These are phyloP conservation scores for Fraxinus excelsior DNA, from an alignment of 257 asterid species.

Conservation along the genomic window DNA sequence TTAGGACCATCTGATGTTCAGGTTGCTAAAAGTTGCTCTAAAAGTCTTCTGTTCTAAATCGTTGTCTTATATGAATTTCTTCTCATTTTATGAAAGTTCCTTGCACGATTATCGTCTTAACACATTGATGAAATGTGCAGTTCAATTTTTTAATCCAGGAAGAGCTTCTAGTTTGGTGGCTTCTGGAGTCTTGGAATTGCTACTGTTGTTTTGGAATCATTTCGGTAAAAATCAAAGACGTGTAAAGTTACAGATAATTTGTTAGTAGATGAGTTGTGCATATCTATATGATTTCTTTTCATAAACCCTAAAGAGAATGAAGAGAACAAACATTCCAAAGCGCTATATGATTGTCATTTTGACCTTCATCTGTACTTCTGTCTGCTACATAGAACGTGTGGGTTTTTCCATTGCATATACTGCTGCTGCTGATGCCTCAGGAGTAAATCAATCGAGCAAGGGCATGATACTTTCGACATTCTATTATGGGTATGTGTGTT, in stretches of 20 bases:
- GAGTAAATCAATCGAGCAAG: constrained; percentile 76
- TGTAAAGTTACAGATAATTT: neutral
- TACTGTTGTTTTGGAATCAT: constrained; percentile 10
- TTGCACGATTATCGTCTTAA: constrained; percentile 18
- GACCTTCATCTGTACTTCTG: constrained; percentile 86
- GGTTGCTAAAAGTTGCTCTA: neutral
- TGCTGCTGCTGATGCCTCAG: constrained; percentile 88
- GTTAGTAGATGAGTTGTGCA: neutral
- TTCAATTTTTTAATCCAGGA: constrained; percentile 19
- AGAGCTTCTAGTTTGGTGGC: constrained; percentile 32
- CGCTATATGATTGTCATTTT: constrained; percentile 71
- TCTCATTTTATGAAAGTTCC: neutral
- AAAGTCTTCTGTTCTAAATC: neutral
- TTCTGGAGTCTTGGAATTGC: constrained; percentile 14
- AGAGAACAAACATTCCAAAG: constrained; percentile 53
- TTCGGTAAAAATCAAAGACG: neutral
- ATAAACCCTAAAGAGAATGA: constrained; percentile 59
- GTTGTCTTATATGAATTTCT: neutral
- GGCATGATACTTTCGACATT: constrained; percentile 84
- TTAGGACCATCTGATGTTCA: neutral
- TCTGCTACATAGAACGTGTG: constrained; percentile 88
- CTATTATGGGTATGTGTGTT: constrained; percentile 90
- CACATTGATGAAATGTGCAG: neutral
- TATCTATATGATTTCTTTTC: constrained; percentile 27
- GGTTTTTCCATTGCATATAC: constrained; percentile 96